Percentiles rank a stretch among this genome's conserved stretches.
These are phyloP conservation scores for Triticum timopheevii DNA, from an alignment of 176 grass and related monocot genomes.

Conservation along the genomic window DNA sequence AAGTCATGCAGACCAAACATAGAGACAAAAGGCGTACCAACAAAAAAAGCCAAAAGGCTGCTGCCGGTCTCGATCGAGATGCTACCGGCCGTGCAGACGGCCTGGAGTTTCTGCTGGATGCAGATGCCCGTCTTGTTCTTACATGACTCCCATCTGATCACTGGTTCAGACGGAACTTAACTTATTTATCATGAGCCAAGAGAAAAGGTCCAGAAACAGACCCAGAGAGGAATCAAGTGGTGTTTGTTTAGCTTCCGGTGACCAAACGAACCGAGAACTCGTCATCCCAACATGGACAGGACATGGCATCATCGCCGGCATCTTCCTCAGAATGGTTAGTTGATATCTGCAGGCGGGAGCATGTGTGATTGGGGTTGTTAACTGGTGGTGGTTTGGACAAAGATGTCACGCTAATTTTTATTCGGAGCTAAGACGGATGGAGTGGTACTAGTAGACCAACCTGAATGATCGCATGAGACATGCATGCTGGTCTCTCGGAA, in stretches of 20 bases:
- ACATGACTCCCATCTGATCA: constrained; percentile 6
- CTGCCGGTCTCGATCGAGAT: constrained; percentile 4
- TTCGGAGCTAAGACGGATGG: not conserved
- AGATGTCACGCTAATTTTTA: not conserved
- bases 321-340: not conserved
- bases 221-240: constrained; percentile 2
- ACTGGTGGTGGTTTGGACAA: constrained; percentile 23
- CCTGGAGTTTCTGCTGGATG: constrained; percentile 16
- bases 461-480: constrained; percentile 21
- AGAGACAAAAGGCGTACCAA: not conserved
- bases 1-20: constrained; percentile 3
- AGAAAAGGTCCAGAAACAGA: not conserved
- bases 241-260: constrained; percentile 2
- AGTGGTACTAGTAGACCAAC: not conserved
- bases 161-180: not conserved
- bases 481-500: constrained; percentile 21
- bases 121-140: constrained; percentile 20
- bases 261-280: not conserved
- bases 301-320: not conserved
- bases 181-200: not conserved
- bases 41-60: not conserved
- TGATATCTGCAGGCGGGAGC: not conserved
- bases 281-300: constrained; percentile 11
- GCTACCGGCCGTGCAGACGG: constrained; percentile 4
- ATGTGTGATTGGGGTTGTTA: not conserved